Evolutionary conservation across 2,329 filamentous ascomycete species (phyloP), one percentile per base, ranked within the genome.

Genomic region (Mariannaea elegans): DNA sequence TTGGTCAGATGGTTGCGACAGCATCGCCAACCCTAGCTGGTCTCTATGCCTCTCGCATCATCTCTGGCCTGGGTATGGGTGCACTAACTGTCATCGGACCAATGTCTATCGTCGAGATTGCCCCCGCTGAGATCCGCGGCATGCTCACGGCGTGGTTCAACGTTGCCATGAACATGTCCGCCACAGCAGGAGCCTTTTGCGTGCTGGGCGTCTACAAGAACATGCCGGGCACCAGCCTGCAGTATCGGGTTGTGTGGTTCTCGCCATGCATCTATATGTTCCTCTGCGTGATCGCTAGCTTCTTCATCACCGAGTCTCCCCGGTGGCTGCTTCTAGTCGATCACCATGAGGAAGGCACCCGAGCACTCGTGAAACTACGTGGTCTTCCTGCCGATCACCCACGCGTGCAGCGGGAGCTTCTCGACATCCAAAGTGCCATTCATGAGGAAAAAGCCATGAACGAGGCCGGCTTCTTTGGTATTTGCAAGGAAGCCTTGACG

Each of bases 41-140:
- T 4, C 64, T 79, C 1, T 78, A 77, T 49, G 71, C 69, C 1
- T 70, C 73, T 3, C 72, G 77, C 19, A 73, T 80, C 36, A 67
- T 80, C 2, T 69, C 69, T 1, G 77, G 75, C 10, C 59, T 77
- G 6, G 78, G 75, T 6, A 77, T 79, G 42, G 78, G 78, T 1
- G 64, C 76, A 3, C 61, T 77, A 2, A 77, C 72, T 2, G 77
- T 79, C 10, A 75, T 66, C 1, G 75, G 76, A 0, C 68, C 77
- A 4, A 71, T 79, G 54, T 71, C 72, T 7, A 73, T 80, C 32
- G 75, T 75, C 7, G 78, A 80, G 60, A 75, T 79, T 12, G 75
- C 78, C 1, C 76, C 77, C 1, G 59, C 70, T 8, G 76, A 77
- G 58, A 75, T 78, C 2, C 73, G 77, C 7, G 77, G 78, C 8